These are phyloP conservation scores for Gaultheria prostrata DNA, from an alignment of 148 eudicot species.

Conservation along the genomic window DNA sequence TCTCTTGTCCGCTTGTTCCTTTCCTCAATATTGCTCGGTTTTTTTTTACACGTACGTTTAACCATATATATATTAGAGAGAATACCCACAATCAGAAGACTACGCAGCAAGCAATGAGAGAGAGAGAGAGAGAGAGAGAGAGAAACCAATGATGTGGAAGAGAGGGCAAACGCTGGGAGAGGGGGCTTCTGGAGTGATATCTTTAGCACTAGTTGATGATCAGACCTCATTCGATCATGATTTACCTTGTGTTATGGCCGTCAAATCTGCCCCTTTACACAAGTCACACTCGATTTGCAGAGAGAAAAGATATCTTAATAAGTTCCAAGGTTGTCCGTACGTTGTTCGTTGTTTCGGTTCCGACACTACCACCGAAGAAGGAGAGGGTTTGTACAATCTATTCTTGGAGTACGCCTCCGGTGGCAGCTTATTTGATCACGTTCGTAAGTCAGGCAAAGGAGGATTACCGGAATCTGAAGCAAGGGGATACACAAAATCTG, in stretches of 20 bases:
- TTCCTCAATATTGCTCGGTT: too few species aligned
- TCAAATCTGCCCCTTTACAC: conserved; percentile 2
- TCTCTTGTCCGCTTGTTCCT: too few species aligned
- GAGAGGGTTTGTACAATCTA: conserved; percentile 8
- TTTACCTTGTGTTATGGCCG: background rate
- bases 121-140: conserved; percentile 1
- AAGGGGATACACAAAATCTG: conserved; percentile 3
- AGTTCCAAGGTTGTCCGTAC: conserved; percentile 1
- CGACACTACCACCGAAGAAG: background rate
- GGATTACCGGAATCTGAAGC: conserved; percentile 6
- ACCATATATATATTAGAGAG: too few species aligned
- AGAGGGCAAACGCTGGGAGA: background rate
- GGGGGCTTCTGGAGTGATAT: background rate
- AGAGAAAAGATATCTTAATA: background rate
- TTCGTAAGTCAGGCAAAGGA: background rate
- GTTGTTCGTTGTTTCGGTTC: conserved; percentile 16
- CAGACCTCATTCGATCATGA: background rate
- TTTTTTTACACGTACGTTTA: too few species aligned
- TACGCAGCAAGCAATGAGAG: too few species aligned
- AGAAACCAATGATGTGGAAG: background rate
- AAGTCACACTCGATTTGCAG: background rate
- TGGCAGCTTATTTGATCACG: conserved; percentile 14
- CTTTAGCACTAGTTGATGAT: background rate
- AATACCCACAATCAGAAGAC: too few species aligned
- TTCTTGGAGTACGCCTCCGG: conserved; percentile 21